phyloP scores from a whole-genome alignment of 352 stramenopile genomes.

The Globisporangium alternatum region DNA sequence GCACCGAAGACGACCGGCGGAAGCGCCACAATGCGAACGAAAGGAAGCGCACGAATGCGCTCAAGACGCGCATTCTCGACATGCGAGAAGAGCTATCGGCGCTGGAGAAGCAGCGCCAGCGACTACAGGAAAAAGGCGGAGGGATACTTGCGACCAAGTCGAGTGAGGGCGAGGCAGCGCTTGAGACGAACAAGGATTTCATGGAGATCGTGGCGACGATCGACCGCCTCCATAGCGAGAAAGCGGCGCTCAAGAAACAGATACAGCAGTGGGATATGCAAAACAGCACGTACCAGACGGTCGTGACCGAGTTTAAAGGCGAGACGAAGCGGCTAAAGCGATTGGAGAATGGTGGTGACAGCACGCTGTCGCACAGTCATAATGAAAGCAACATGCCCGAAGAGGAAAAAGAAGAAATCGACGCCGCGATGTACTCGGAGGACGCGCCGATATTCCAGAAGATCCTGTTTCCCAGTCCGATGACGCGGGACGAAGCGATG shows the following conservation, averaged over 20 bases:
- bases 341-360: not conserved
- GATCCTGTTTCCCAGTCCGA: conserved; percentile 38
- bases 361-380: not conserved
- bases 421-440: conserved; percentile 15
- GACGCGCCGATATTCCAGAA: conserved; percentile 46
- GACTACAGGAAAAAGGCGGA: conserved; percentile 25
- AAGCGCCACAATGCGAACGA: conserved; percentile 65
- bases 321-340: not conserved
- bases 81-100: conserved; percentile 48
- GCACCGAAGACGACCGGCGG: conserved; percentile 36
- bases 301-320: conserved; percentile 36
- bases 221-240: conserved; percentile 41
- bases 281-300: conserved; percentile 56
- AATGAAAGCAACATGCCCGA: not conserved
- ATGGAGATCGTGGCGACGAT: conserved; percentile 40
- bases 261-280: conserved; percentile 43
- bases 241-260: conserved; percentile 33
- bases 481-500: conserved; percentile 37
- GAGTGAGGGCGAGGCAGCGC: not conserved
- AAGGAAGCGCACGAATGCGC: conserved; percentile 47
- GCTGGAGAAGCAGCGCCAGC: conserved; percentile 42
- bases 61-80: conserved; percentile 42
- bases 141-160: not conserved
- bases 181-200: conserved; percentile 20
- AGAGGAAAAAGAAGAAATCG: conserved; percentile 5